These are phyloP conservation scores for Calocera cornea DNA, from an alignment of 768 basidiomycete species.

Conservation along the genomic window DNA sequence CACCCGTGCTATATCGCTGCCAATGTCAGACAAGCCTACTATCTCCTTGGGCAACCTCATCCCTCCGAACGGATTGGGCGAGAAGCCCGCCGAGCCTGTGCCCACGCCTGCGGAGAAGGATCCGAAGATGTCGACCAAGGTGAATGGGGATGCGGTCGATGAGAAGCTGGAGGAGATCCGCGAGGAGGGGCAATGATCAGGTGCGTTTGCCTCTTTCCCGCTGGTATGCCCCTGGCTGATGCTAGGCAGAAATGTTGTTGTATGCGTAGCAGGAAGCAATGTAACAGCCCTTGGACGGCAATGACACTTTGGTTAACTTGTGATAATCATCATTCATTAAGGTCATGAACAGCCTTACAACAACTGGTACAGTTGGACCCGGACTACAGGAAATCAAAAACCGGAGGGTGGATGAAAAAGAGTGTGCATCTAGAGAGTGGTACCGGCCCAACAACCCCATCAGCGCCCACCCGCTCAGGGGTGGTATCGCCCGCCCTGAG, in stretches of 20 bases:
- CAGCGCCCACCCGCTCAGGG: neutral
- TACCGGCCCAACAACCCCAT: neutral
- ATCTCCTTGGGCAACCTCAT: neutral
- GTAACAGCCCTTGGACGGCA: too few species aligned
- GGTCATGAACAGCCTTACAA: neutral
- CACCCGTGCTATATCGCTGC: too few species aligned
- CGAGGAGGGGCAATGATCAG: neutral
- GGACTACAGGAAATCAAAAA: neutral
- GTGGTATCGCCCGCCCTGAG: neutral
- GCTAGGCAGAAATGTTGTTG: neutral
- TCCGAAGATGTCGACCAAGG: neutral
- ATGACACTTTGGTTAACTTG: too few species aligned
- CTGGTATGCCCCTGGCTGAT: neutral
- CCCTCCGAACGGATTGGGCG: neutral
- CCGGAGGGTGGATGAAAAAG: neutral
- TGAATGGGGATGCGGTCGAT: neutral
- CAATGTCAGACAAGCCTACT: neutral
- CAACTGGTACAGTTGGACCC: neutral
- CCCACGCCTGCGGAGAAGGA: neutral
- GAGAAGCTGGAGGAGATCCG: slow-evolving; percentile 2
- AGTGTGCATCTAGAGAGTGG: neutral
- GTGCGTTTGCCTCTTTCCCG: too few species aligned
- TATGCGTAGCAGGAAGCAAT: neutral
- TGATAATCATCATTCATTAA: neutral
- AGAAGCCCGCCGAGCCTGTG: neutral